Conservation (phyloP, 2,329 filamentous ascomycete genomes). For the Colletotrichum gigasporum region DNA sequence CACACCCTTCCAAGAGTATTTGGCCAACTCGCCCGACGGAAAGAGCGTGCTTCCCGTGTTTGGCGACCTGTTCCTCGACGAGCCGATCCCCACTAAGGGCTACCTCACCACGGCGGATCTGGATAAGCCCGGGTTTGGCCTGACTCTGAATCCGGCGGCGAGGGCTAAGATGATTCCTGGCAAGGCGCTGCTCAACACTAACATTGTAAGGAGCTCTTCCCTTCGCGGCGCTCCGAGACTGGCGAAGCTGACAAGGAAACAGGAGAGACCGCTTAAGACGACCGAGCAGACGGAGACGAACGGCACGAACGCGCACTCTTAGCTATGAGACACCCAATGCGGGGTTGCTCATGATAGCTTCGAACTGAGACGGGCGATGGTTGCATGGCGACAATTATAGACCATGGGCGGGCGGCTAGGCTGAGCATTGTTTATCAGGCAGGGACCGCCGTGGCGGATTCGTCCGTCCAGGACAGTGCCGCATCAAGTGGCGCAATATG, state of each 20-base stretch:
- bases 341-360: constrained; percentile 41
- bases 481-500: background rate
- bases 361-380: background rate
- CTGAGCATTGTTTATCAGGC: background rate
- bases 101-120: constrained; percentile 82
- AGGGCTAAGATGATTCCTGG: constrained; percentile 78
- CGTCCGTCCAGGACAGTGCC: background rate
- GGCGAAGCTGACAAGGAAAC: background rate
- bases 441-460: background rate
- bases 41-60: constrained; percentile 92
- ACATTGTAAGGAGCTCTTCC: constrained; percentile 38
- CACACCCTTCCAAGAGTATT: constrained; percentile 94
- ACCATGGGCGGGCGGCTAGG: background rate
- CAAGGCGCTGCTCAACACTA: constrained; percentile 75
- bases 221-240: background rate
- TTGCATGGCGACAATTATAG: background rate
- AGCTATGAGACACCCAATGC: constrained; percentile 45
- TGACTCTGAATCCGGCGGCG: constrained; percentile 84
- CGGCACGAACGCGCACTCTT: constrained; percentile 35
- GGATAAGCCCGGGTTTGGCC: constrained; percentile 90
- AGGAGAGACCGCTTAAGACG: constrained; percentile 26
- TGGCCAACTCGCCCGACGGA: constrained; percentile 92
- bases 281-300: constrained; percentile 32
- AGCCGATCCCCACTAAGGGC: constrained; percentile 86
- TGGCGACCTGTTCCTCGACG: constrained; percentile 88